Evolutionary conservation across 805 yeast genomes (phyloP).

Genomic region (Suhomyces sp.): DNA sequence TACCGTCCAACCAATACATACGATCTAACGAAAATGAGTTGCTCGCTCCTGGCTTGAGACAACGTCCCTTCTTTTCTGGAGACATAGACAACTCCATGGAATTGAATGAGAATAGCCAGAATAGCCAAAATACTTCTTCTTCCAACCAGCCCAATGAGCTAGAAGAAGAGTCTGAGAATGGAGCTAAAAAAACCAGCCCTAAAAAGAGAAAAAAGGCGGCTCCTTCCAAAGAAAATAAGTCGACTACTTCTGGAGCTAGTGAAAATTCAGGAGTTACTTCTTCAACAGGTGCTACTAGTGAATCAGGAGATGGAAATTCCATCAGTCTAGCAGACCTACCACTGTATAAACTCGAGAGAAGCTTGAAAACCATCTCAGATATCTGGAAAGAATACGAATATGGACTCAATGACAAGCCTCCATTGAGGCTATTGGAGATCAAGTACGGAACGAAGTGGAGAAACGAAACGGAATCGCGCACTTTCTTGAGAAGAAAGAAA

Average conservation of each 20-base stretch:
- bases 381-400: constrained; percentile 57
- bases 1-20: constrained; percentile 2
- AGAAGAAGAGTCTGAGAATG: not conserved
- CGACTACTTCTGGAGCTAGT: not conserved
- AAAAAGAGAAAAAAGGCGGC: not conserved
- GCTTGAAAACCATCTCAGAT: constrained; percentile 26
- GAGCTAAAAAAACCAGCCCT: not conserved
- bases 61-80: not conserved
- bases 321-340: not conserved
- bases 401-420: constrained; percentile 51
- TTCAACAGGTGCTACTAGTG: not conserved
- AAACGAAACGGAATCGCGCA: constrained; percentile 50
- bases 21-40: constrained; percentile 1
- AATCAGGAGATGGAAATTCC: not conserved
- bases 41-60: not conserved
- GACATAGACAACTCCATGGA: constrained; percentile 1
- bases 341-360: constrained; percentile 11
- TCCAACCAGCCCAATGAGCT: not conserved
- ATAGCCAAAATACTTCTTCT: not conserved
- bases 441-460: constrained; percentile 56
- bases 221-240: not conserved
- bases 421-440: constrained; percentile 46
- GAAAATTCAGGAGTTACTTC: not conserved
- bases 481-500: constrained; percentile 51
- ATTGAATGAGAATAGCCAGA: not conserved